phyloP scores from a whole-genome alignment of 2,329 filamentous ascomycete species.

The Xylariomycetidae sp. region DNA sequence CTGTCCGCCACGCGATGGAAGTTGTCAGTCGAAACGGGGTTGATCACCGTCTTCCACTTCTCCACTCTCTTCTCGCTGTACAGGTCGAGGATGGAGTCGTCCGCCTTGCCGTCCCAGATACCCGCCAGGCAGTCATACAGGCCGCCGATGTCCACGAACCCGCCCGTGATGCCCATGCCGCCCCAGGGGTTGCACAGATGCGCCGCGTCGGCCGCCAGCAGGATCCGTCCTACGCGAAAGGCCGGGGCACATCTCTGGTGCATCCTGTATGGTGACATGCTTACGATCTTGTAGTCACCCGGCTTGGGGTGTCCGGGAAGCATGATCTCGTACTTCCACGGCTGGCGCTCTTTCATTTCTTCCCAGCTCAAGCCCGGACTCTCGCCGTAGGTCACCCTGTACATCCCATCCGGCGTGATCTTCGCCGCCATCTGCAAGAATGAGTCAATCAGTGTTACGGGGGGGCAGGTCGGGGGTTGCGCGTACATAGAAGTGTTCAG shows the following conservation, averaged over 20 bases:
- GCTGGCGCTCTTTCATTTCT: constrained; percentile 48
- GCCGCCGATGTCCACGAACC: constrained; percentile 59
- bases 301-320: constrained; percentile 57
- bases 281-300: constrained; percentile 50
- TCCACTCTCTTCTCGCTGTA: constrained; percentile 42
- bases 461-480: not conserved
- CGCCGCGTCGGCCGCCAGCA: constrained; percentile 58
- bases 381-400: constrained; percentile 62
- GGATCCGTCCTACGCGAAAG: constrained; percentile 52
- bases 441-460: not conserved
- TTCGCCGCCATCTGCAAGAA: constrained; percentile 51
- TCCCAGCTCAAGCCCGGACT: constrained; percentile 45
- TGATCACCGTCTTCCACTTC: constrained; percentile 40
- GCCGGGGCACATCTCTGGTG: constrained; percentile 55
- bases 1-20: constrained; percentile 37
- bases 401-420: constrained; percentile 55
- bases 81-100: constrained; percentile 38
- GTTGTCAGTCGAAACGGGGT: constrained; percentile 39
- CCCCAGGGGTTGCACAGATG: constrained; percentile 53
- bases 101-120: constrained; percentile 38
- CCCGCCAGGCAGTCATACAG: constrained; percentile 54
- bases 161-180: constrained; percentile 58
- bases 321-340: constrained; percentile 51
- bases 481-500: constrained; percentile 49
- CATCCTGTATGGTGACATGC: constrained; percentile 56